Evolutionary conservation across 2,329 filamentous ascomycete species (phyloP).

Genomic region (Aspergillus sp.): DNA sequence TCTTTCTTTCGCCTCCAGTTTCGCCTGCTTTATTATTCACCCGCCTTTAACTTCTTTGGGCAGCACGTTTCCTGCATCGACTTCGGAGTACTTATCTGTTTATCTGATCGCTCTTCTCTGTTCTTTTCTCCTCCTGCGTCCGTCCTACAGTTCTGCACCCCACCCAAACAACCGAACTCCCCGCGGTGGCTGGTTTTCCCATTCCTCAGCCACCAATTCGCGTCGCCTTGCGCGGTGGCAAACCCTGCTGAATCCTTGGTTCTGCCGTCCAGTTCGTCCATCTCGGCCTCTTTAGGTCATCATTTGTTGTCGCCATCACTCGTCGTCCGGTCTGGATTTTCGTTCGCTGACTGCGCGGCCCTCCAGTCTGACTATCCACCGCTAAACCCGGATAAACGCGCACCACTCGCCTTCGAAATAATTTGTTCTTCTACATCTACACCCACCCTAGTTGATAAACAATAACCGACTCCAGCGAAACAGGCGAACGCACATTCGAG

Average conservation of each 20-base stretch:
- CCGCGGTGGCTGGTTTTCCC: conserved; percentile 20
- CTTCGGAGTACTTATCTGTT: neutral
- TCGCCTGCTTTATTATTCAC: neutral
- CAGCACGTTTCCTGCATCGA: neutral
- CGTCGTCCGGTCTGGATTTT: conserved; percentile 7
- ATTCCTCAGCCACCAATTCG: conserved; percentile 20
- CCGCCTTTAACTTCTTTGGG: neutral
- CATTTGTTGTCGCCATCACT: conserved; percentile 8
- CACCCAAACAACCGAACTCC: conserved; percentile 11
- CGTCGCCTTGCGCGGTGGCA: conserved; percentile 31
- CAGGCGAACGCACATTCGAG: conserved; percentile 3
- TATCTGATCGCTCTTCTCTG: neutral
- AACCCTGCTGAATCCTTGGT: conserved; percentile 30
- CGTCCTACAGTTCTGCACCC: neutral
- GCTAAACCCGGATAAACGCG: neutral
- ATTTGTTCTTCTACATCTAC: neutral
- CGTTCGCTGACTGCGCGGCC: neutral
- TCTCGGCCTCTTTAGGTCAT: conserved; percentile 17
- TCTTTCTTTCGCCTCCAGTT: neutral
- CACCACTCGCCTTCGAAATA: neutral
- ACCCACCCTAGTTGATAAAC: neutral
- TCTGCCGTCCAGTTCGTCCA: conserved; percentile 22
- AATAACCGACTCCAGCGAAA: neutral
- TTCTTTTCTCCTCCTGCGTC: neutral
- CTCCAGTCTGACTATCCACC: neutral